phyloP scores from a whole-genome alignment of 495 filamentous ascomycete genomes.

The Penicillium pancosmium region DNA sequence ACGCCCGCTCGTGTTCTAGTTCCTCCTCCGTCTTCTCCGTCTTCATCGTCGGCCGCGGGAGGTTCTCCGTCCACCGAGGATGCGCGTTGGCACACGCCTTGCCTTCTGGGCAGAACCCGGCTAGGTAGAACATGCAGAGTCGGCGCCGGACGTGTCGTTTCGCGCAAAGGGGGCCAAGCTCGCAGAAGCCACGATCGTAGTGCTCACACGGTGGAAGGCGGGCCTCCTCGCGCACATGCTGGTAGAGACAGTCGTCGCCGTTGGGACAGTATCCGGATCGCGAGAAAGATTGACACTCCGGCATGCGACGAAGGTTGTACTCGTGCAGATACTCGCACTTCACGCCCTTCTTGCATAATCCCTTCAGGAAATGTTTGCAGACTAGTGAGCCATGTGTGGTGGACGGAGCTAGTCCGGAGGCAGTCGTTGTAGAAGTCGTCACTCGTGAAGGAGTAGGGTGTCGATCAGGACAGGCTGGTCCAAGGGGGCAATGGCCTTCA shows the following conservation, averaged over 20 bases:
- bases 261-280: slow-evolving; percentile 92
- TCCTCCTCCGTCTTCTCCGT: slow-evolving; percentile 65
- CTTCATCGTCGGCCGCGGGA: slow-evolving; percentile 71
- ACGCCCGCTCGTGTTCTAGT: slow-evolving; percentile 57
- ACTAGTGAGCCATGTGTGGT: slow-evolving; percentile 68
- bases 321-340: slow-evolving; percentile 96
- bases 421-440: slow-evolving; percentile 55
- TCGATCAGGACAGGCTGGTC: slow-evolving; percentile 71
- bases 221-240: slow-evolving; percentile 84
- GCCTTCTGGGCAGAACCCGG: slow-evolving; percentile 93
- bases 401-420: slow-evolving; percentile 52
- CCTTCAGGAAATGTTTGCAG: slow-evolving; percentile 98
- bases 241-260: slow-evolving; percentile 94
- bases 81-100: slow-evolving; percentile 79
- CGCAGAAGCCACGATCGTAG: slow-evolving; percentile 95
- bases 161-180: slow-evolving; percentile 80
- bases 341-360: slow-evolving; percentile 95
- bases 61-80: slow-evolving; percentile 70
- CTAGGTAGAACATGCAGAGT: slow-evolving; percentile 84
- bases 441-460: slow-evolving; percentile 54
- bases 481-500: slow-evolving; percentile 77
- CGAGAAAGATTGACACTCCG: slow-evolving; percentile 91
- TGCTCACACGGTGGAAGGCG: slow-evolving; percentile 86
- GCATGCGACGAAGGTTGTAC: slow-evolving; percentile 97
- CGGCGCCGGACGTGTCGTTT: slow-evolving; percentile 79